Percentiles rank a stretch among this genome's conserved stretches.
These are phyloP conservation scores for Colletotrichum acutatum DNA, from an alignment of 2,329 filamentous ascomycete species.

Conservation along the genomic window DNA sequence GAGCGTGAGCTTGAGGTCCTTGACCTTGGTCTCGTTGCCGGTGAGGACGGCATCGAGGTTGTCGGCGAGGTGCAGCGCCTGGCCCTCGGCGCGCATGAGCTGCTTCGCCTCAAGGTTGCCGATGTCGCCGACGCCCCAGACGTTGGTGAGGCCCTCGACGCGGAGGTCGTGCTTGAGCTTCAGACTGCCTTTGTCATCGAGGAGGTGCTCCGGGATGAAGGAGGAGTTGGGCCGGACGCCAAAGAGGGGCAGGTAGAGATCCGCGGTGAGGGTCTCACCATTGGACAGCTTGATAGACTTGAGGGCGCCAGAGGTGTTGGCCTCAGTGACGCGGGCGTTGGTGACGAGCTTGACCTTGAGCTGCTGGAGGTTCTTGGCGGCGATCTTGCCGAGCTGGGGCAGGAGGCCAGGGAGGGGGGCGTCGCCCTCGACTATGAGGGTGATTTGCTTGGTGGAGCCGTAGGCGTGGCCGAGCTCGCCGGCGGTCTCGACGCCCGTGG, in stretches of 20 bases:
- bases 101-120: slow-evolving; percentile 38
- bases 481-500: slow-evolving; percentile 51
- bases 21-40: slow-evolving; percentile 26
- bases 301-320: slow-evolving; percentile 38
- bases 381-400: slow-evolving; percentile 49
- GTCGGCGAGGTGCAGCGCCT: slow-evolving; percentile 47
- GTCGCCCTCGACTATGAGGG: slow-evolving; percentile 33
- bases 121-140: slow-evolving; percentile 45
- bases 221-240: slow-evolving; percentile 42
- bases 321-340: slow-evolving; percentile 50
- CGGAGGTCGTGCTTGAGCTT: slow-evolving; percentile 39
- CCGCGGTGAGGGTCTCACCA: slow-evolving; percentile 40
- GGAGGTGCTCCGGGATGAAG: slow-evolving; percentile 40
- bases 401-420: slow-evolving; percentile 33
- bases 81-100: slow-evolving; percentile 44
- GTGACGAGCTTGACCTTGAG: slow-evolving; percentile 55
- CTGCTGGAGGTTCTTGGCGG: slow-evolving; percentile 52
- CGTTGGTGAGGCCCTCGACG: slow-evolving; percentile 37
- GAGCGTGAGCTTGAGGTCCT: slow-evolving; percentile 32
- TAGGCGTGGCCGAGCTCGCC: slow-evolving; percentile 50
- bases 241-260: slow-evolving; percentile 45
- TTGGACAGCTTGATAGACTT: slow-evolving; percentile 48
- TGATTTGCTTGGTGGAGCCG: slow-evolving; percentile 42
- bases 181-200: slow-evolving; percentile 40
- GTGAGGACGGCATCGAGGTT: slow-evolving; percentile 45